Base-by-base conservation (phyloP, 495 filamentous ascomycete species). In the Penicillium simplicissimum region DNA sequence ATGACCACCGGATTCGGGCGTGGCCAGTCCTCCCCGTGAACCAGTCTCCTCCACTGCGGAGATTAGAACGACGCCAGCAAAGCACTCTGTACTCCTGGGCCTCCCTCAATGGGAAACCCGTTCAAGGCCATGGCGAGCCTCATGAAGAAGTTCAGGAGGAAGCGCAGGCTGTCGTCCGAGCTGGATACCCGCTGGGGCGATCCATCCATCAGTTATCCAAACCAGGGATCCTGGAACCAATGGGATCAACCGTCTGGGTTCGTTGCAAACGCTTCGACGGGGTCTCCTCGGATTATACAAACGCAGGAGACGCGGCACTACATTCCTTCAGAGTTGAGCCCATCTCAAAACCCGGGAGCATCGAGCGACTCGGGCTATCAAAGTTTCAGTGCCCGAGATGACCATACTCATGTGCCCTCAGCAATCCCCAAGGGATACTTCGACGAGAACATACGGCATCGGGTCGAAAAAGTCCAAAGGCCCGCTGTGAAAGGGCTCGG, bases 101-200 rank as follows among this genome's bases (percentile, higher is more conserved):
- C 36, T 56, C 58, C 48, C 48, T 67, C 49, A 35, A 76, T 79
- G 73, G 67, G 60, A 31, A 66, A 66, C 31, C 61, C 63, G 21
- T 57, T 63, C 37, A 62, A 68, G 21, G 69, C 65, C 55, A 79
- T 79, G 76, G 69, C 71, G 55, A 66, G 60, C 48, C 58, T 79
- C 42, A 67, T 79, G 37, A 71, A 70, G 52, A 76, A 68, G 62
- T 63, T 79, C 59, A 71, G 76, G 52, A 65, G 68, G 59, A 79
- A 76, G 62, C 76, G 71, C 51, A 72, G 71, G 62, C 59, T 79
- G 5, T 78, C 77, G 8, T 77, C 77, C 1, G 74, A 79, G 38
- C 61, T 79, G 42, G 69, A 81, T 58, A 62, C 72, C 17, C 76
- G 77, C 61, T 81, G 76, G 74, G 78, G 78, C 23, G 78, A 81